Base-by-base conservation (phyloP, 352 stramenopile genomes). In the Globisporangium middletonii region DNA sequence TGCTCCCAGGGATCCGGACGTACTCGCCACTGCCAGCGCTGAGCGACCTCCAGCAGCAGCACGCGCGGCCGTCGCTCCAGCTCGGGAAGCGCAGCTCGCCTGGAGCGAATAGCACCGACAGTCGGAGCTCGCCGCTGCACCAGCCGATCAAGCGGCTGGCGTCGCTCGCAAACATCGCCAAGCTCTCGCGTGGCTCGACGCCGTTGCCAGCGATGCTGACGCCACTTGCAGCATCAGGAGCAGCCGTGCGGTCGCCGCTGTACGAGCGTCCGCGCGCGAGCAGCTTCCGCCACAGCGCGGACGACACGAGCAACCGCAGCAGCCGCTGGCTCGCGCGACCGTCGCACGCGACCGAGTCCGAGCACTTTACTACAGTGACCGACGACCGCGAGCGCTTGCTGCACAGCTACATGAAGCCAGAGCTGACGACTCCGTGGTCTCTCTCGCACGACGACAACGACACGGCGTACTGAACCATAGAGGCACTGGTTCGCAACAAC, bases 101-200 rank as follows among this genome's bases (percentile, higher is more conserved):
- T 12, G 26, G 26, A 16, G 19, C 47, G 9, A 55, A 23, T 9
- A 19, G 27, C 19, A 48, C 19, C 3, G 9, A 5, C 43, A 48
- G 19, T 26, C n/a, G 43, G 8, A 48, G n/a, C 19, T 55, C 37
- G 13, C 27, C 50, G 50, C 52, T 45, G 43, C 16, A 48, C 2
- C 57, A 58, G 57, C 50, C 57, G 33, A 63, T 63, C 57, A 63
- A 63, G 50, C 57, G 57, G 3, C 44, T 63, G 13, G 57, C 50
- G 43, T 63, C 57, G 13, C 50, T 63, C 18, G 57, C 57, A 19
- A 63, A 57, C 37, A 57, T 63, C 16, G 57, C 50, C 3, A 57
- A 63, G 50, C 35, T 57, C 18, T 63, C 57, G 12, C 44, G 57
- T 13, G 33, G 33, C 33, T 38, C 33, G 33, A 38, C 33, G 3